Base-by-base conservation (phyloP, 768 basidiomycete genomes). In the Amanita exitialis region DNA sequence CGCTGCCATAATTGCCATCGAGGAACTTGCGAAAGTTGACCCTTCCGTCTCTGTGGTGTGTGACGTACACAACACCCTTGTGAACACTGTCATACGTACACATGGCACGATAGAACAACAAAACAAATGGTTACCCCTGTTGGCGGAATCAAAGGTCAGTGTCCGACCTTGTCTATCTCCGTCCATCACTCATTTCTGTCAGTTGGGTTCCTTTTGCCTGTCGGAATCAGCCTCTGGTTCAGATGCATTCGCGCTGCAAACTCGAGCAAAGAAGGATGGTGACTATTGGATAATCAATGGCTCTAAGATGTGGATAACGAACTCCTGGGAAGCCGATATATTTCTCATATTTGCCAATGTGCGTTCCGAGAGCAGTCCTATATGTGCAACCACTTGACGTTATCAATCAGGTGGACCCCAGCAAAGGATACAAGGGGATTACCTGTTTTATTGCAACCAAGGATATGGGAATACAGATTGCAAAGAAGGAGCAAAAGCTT, bases 231-330 rank as follows among this genome's bases (percentile, higher is more conserved):
- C 79, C 0, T 94, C 93, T 7, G 96, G 96, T 2, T 96, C 93
- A 4, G 96, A 99, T 62, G 96, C 96, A 0, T 99, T 99, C 63
- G 93, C 95, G 0, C 72, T 99, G 30, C 90, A 95, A 64, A 93
- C 96, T 1, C 86, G 88, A 9, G 95, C 96, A 13, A 84, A 76
- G 63, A 89, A 86, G 65, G 84, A 90, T 42, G 92, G 90, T 15
- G 80, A 86, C 58, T 65, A 84, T 64, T 98, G 86, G 78, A 70
- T 92, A 27, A 64, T 99, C 48, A 94, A 92, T 58, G 96, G 96
- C n/a, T 90, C 90, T 51, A 99, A 99, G 74, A 94, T 95, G 93
- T 96, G 93, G 93, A 96, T 97, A 53, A 95, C 93, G 21, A 97
- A 97, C 68, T 94, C 92, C 0, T 77, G 81, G 53, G 91, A 94